Conservation (phyloP, 352 stramenopile species). For the Hyaloperonospora brassicae region DNA sequence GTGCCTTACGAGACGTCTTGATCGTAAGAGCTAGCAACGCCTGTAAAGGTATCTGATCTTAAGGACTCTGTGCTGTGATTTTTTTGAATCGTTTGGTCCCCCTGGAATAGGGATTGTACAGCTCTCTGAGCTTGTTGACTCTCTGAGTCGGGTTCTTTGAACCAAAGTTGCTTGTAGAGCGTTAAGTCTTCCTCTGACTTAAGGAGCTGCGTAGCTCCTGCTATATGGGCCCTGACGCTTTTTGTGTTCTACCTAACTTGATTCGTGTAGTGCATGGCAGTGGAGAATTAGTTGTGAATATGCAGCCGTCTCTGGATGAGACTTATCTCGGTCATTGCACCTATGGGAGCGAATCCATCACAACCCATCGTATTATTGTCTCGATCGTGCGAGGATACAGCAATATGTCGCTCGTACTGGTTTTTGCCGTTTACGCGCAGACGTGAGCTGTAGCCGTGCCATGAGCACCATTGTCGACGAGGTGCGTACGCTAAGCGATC, state of each 20-base stretch:
- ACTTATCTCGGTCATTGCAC: conserved; percentile 95
- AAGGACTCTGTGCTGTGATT: too few species aligned
- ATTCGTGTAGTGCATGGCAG: conserved; percentile 78
- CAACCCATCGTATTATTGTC: conserved; percentile 91
- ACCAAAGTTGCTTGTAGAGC: too few species aligned
- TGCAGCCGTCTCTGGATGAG: conserved; percentile 97
- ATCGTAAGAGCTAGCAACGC: too few species aligned
- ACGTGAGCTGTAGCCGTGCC: conserved; percentile 92
- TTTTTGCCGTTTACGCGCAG: conserved; percentile 99
- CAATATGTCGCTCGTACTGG: conserved; percentile 99
- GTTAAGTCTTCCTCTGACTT: too few species aligned
- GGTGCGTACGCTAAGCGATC: conserved; percentile 78
- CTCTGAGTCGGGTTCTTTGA: too few species aligned
- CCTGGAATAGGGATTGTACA: too few species aligned
- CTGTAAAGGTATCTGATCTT: too few species aligned
- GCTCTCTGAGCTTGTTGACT: too few species aligned
- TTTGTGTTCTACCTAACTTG: conserved; percentile 94
- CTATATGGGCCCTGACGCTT: conserved; percentile 98
- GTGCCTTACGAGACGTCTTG: too few species aligned
- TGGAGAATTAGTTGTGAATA: conserved; percentile 81
- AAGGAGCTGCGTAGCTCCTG: too few species aligned
- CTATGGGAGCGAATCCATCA: conserved; percentile 82
- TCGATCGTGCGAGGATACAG: conserved; percentile 99
- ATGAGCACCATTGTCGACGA: conserved; percentile 94
- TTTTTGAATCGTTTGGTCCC: too few species aligned